phyloP scores from a whole-genome alignment of 345 rosid species.

The Eucalyptus pauciflora region DNA sequence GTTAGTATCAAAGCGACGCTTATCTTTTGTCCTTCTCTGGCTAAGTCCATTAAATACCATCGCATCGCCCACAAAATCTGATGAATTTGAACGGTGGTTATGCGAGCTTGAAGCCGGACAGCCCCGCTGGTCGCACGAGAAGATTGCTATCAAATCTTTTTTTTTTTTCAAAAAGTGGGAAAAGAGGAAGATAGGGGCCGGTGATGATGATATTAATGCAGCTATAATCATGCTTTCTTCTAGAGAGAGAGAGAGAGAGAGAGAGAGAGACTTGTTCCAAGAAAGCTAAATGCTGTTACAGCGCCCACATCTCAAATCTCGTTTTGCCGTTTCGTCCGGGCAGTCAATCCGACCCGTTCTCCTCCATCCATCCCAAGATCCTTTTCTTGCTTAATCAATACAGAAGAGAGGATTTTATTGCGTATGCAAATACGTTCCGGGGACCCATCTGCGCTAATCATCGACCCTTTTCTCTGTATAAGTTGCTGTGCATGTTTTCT shows the following conservation, averaged over 20 bases:
- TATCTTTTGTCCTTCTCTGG: not conserved
- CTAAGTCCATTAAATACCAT: not conserved
- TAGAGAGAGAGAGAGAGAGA: not conserved
- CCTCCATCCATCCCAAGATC: not conserved
- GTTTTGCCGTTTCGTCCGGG: not conserved
- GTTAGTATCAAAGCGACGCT: not conserved
- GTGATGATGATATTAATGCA: not conserved
- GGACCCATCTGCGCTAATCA: not conserved
- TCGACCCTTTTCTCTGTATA: not conserved
- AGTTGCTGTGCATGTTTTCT: not conserved
- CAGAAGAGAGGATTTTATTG: not conserved
- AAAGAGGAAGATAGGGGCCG: not conserved
- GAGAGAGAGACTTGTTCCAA: not conserved
- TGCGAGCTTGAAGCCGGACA: not conserved
- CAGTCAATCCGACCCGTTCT: not conserved
- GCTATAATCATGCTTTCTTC: not conserved
- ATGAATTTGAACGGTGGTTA: not conserved
- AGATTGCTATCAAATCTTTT: not conserved
- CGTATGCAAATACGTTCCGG: not conserved
- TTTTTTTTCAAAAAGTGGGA: not conserved
- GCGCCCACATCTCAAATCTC: slow-evolving; percentile 4
- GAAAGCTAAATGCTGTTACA: slow-evolving; percentile 6
- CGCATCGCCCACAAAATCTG: not conserved
- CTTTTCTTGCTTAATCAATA: not conserved
- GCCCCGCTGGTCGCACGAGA: not conserved